Base-by-base conservation (phyloP, 352 stramenopile genomes). In the Globisporangium middletonii region DNA sequence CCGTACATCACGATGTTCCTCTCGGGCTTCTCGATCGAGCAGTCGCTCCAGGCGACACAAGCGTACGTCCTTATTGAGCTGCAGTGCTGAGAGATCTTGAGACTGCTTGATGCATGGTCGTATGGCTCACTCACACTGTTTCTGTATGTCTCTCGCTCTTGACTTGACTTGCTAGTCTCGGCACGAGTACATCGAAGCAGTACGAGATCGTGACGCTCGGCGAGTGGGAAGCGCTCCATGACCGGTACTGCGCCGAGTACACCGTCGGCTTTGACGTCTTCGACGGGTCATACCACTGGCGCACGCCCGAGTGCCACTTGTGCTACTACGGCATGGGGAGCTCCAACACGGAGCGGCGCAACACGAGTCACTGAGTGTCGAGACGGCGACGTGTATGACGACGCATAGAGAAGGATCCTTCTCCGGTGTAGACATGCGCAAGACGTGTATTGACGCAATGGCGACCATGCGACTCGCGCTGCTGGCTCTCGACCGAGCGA, bases 1-100 rank as follows among this genome's bases (percentile, higher is more conserved):
- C 71, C 80, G 12, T 90, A 92, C 56, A 87, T 95, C 52, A 92
- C 79, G 30, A 88, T 95, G 69, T 95, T 95, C 65, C 67, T 95
- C 56, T 88, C 76, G 0, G 86, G 83, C 4, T 93, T 88, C 53
- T 85, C 81, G 23, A 72, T 94, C 28, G 80, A 93, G 46, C 69
- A 89, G 45, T 88, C 81, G 38, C 73, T 91, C 48, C 79, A 85
- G 42, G 75, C 77, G 15, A 89, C 79, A 0, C 83, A 94, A 69
- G 77, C 63, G 79, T 88, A 72, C 57, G 73, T 82, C 41, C 6
- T 30, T 3, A 9, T 38, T 38, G 33, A 38, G 33, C 30, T 35
- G 30, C 30, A 9, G 30, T 35, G 30, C 8, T 23, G 23, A 23
- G 23, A 35, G 30, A 35, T 35, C 30, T 8, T 9, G 30, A 35